phyloP scores from a whole-genome alignment of 768 basidiomycete species.

The Candolleomyces aberdarensis region DNA sequence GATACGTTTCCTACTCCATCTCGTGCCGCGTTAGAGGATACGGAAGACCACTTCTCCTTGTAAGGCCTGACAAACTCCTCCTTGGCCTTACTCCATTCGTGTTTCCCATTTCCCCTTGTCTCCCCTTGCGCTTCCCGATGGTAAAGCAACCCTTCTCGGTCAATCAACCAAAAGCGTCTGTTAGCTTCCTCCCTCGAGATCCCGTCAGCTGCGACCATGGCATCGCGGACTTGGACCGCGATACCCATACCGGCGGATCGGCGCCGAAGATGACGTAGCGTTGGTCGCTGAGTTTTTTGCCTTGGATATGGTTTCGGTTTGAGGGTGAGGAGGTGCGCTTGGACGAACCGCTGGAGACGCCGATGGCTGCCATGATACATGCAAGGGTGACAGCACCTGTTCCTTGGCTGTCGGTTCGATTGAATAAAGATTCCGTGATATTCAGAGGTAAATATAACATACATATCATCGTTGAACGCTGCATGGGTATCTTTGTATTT shows the following conservation, averaged over 20 bases:
- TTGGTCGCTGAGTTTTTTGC: slow-evolving; percentile 56
- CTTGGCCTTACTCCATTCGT: slow-evolving; percentile 17
- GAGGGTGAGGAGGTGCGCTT: slow-evolving; percentile 9
- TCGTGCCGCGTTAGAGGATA: slow-evolving; percentile 18
- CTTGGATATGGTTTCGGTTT: slow-evolving; percentile 28
- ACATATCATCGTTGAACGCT: slow-evolving; percentile 88
- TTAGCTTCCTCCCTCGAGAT: slow-evolving; percentile 57
- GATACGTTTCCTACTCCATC: slow-evolving; percentile 39
- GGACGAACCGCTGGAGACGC: slow-evolving; percentile 46
- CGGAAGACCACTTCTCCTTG: slow-evolving; percentile 48
- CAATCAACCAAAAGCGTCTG: slow-evolving; percentile 68
- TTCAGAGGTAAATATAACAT: slow-evolving; percentile 8
- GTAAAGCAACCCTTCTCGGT: slow-evolving; percentile 40
- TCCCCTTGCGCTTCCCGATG: neutral
- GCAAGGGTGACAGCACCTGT: slow-evolving; percentile 76
- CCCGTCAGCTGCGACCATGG: slow-evolving; percentile 57
- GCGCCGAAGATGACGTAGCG: slow-evolving; percentile 78
- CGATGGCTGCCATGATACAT: slow-evolving; percentile 63
- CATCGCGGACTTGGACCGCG: slow-evolving; percentile 71
- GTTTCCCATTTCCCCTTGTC: slow-evolving; percentile 23
- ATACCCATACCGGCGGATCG: slow-evolving; percentile 82
- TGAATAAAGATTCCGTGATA: neutral
- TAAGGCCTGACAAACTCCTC: slow-evolving; percentile 55
- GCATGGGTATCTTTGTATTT: slow-evolving; percentile 61
- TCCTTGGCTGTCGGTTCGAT: slow-evolving; percentile 49